Base-by-base conservation (phyloP, 768 basidiomycete genomes). In the Boletus bicolor region DNA sequence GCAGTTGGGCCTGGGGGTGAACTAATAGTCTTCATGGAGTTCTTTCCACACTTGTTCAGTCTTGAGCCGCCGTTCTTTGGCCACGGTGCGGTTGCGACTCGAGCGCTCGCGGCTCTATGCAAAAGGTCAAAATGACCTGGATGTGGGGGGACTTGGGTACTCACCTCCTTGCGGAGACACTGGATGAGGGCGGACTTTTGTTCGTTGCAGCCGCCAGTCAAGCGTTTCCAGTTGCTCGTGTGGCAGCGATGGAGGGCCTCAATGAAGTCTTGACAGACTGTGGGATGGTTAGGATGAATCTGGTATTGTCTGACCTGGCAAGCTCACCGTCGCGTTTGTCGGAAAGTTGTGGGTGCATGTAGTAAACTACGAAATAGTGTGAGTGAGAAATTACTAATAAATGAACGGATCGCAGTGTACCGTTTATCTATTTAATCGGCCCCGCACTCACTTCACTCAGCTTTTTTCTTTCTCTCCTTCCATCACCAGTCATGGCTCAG, bases 231-330 rank as follows among this genome's bases (percentile, higher is more conserved):
- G 53, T 68, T 76, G 63, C 75, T 80, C 19, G 74, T 67, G 64
- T 91, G 89, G 65, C 89, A 91, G 45, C 78, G 73, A 48, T 90
- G 81, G 26, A 91, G 82, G 2, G 89, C 89, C 60, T 89, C 74
- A 52, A 91, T 88, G 65, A 91, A 85, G 17, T 89, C 87, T 64
- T 76, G 81, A 76, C 89, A 91, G 37, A 76, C 89, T 91, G 45
- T 53, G 49, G 51, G 61, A 41, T 8, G 26, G 53, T 65, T 53
- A 62, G 41, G 43, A 37, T 17, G 34, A 32, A n/a, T 35, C 21
- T 42, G 37, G 26, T 37, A 56, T 14, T 9, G 19, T 8, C 21
- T 7, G 37, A 34, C 5, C 4, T 32, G 24, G 35, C 12, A 44
- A 19, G n/a, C 78, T 51, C 48, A 81, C 85, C 78, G 57, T 81